These are phyloP conservation scores for Syncephalastrum monosporum DNA, from an alignment of 371 early-diverging fungal genomes.

Conservation along the genomic window DNA sequence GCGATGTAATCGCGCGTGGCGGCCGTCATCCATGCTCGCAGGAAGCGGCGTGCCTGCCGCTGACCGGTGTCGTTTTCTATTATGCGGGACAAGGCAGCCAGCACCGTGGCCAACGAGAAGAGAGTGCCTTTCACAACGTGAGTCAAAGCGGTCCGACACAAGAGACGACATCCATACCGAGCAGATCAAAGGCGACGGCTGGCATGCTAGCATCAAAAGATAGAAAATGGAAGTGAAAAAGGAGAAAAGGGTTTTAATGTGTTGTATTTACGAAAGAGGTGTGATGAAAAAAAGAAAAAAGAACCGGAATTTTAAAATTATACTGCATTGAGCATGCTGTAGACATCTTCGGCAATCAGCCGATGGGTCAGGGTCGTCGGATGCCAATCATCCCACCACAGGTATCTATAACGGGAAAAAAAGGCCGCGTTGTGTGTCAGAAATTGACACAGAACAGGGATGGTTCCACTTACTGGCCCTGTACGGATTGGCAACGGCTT, in stretches of 20 bases:
- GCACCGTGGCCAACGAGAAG: conserved; percentile 26
- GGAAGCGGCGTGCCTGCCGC: conserved; percentile 12
- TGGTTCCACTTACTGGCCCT: background rate
- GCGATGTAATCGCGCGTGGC: conserved; percentile 35
- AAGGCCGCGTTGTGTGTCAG: background rate
- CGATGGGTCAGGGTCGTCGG: conserved; percentile 17
- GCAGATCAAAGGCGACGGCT: conserved; percentile 40
- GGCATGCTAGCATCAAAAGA: conserved; percentile 21
- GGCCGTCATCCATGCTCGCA: conserved; percentile 25
- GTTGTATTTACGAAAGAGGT: too few species aligned
- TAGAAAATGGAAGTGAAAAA: too few species aligned
- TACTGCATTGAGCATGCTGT: too few species aligned
- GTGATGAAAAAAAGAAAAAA: too few species aligned
- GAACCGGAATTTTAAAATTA: too few species aligned
- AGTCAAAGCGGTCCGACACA: background rate
- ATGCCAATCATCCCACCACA: conserved; percentile 38
- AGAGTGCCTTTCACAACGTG: conserved; percentile 24
- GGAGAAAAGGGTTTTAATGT: too few species aligned
- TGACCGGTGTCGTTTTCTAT: background rate
- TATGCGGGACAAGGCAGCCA: conserved; percentile 6
- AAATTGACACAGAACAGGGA: background rate
- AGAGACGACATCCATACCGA: conserved; percentile 18
- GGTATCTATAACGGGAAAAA: conserved; percentile 10
- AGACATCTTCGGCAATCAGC: conserved; percentile 8
- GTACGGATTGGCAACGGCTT: background rate